Conservation (phyloP, 2,329 filamentous ascomycete species). For the Exophiala viscosa region DNA sequence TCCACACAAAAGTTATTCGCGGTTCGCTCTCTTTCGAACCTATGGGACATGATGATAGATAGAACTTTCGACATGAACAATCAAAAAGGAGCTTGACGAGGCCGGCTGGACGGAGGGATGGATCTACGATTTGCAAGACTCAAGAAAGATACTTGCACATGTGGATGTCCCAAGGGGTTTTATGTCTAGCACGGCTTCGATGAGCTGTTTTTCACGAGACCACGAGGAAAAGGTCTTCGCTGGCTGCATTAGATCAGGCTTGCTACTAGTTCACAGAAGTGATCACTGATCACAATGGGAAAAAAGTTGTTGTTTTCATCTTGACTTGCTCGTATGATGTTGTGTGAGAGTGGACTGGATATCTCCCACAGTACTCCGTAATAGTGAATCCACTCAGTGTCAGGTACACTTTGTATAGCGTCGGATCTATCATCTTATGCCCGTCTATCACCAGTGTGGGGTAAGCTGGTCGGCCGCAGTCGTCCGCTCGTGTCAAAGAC, state of each 20-base stretch:
- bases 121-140: slow-evolving; percentile 14
- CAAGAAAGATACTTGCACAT: slow-evolving; percentile 13
- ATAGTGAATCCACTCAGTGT: no score
- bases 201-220: slow-evolving; percentile 23
- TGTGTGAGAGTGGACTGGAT: no score
- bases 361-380: not conserved
- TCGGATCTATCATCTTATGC: no score
- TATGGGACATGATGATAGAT: slow-evolving; percentile 29
- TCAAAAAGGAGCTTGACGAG: slow-evolving; percentile 24
- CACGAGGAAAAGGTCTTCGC: slow-evolving; percentile 25
- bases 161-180: slow-evolving; percentile 22
- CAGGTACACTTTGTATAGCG: no score
- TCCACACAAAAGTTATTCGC: slow-evolving; percentile 26
- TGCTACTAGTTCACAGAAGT: slow-evolving; percentile 18
- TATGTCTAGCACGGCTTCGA: slow-evolving; percentile 9
- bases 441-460: no score
- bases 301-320: not conserved
- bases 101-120: slow-evolving; percentile 13
- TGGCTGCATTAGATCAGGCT: slow-evolving; percentile 27
- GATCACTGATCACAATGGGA: slow-evolving; percentile 10
- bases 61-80: slow-evolving; percentile 28
- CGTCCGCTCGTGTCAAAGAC: no score
- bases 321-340: not conserved
- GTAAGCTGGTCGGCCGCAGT: no score
- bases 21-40: slow-evolving; percentile 25